These are phyloP conservation scores for Tarenaya hassleriana DNA, from an alignment of 345 rosid genomes.

Conservation along the genomic window DNA sequence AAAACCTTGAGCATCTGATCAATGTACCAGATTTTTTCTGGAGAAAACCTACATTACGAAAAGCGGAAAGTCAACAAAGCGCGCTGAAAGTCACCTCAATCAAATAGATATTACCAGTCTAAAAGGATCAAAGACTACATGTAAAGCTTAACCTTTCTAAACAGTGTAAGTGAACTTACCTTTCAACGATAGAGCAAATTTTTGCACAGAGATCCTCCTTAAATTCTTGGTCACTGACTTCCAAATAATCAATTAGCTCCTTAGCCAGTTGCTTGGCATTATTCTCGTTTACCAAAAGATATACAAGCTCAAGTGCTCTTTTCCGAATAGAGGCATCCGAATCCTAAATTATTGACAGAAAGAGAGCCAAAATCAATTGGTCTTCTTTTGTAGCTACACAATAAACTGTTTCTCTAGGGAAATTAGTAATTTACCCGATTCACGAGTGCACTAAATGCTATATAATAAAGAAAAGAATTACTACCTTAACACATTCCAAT, in stretches of 20 bases:
- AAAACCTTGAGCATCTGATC: constrained; percentile 99
- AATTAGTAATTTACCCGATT: constrained; percentile 3
- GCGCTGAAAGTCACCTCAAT: constrained; percentile 8
- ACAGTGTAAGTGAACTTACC: constrained; percentile 65
- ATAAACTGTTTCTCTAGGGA: neutral
- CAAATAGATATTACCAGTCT: constrained; percentile 8
- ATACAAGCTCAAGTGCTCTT: constrained; percentile 92
- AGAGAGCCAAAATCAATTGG: constrained; percentile 28
- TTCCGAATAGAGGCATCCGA: constrained; percentile 96
- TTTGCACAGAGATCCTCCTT: constrained; percentile 98
- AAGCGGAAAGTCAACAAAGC: constrained; percentile 23
- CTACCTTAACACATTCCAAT: constrained; percentile 98
- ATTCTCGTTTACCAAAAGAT: constrained; percentile 75
- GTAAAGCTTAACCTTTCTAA: constrained; percentile 17
- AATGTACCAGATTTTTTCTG: constrained; percentile 93
- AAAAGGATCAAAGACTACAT: constrained; percentile 6
- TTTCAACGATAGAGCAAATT: constrained; percentile 92
- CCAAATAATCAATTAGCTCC: constrained; percentile 92
- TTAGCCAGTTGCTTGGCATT: constrained; percentile 87
- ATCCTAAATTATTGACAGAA: constrained; percentile 53
- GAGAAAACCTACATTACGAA: constrained; percentile 71
- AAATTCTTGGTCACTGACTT: constrained; percentile 92
- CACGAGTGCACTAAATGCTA: neutral
- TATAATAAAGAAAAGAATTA: constrained; percentile 1
- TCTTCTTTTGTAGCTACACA: neutral